A percentile compares a stretch with the other conserved stretches of the same genome.
Conservation (phyloP, 1,284 basidiomycete genomes). For the Boletus subluridellus region DNA sequence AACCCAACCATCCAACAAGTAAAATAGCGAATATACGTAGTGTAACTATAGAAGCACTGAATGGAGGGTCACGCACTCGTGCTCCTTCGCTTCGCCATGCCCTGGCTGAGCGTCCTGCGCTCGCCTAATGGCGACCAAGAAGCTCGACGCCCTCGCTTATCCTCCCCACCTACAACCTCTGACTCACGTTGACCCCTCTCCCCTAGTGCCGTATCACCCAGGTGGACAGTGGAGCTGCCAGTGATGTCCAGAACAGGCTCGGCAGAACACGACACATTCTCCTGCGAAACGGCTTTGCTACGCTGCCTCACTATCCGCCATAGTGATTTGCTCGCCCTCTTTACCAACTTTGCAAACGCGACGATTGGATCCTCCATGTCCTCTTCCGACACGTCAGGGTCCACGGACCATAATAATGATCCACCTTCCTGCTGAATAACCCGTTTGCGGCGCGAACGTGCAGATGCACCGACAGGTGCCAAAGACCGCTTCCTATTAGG, state of each 20-base stretch:
- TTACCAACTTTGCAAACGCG: constrained; percentile 46
- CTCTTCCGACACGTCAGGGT: constrained; percentile 25
- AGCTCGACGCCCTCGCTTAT: constrained; percentile 14
- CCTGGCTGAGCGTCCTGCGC: constrained; percentile 21
- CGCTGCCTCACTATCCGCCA: constrained; percentile 37
- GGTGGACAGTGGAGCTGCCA: constrained; percentile 1
- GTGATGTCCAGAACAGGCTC: constrained; percentile 29
- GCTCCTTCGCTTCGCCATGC: constrained; percentile 21
- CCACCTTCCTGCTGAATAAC: constrained; percentile 16
- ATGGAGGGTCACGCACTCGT: constrained; percentile 19
- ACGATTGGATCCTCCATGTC: constrained; percentile 44
- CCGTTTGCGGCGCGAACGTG: constrained; percentile 43
- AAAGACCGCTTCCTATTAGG: constrained; percentile 53
- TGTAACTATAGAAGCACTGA: constrained; percentile 1
- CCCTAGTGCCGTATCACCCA: constrained; percentile 1
- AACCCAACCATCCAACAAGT: not conserved
- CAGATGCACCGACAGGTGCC: constrained; percentile 61
- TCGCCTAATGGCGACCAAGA: constrained; percentile 28
- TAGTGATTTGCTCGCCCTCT: constrained; percentile 41
- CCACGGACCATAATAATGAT: constrained; percentile 26
- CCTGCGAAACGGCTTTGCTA: constrained; percentile 22
- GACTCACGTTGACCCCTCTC: constrained; percentile 1
- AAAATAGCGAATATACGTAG: not conserved
- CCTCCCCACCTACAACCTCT: constrained; percentile 3
- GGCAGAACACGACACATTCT: constrained; percentile 2